Evolutionary conservation across 352 stramenopile species (phyloP).

Genomic region (Pythium sukuiense): DNA sequence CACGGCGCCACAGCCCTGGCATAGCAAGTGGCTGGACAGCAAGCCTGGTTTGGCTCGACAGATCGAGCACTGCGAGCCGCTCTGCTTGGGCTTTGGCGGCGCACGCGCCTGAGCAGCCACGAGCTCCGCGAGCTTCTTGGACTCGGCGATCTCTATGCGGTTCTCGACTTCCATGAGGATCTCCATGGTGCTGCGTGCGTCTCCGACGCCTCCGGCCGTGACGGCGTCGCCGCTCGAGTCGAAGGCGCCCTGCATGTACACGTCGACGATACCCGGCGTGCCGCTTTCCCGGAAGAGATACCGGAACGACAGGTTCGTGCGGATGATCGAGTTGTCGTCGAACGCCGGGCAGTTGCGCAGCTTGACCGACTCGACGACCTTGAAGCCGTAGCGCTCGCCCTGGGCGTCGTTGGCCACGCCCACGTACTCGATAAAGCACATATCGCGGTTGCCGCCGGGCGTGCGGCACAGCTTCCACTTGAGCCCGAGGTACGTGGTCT

Average conservation of each 20-base stretch:
- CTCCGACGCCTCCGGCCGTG: constrained; percentile 63
- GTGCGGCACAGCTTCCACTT: constrained; percentile 76
- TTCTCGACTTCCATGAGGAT: constrained; percentile 58
- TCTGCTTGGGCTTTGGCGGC: constrained; percentile 26
- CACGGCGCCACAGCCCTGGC: constrained; percentile 64
- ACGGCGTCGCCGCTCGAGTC: constrained; percentile 62
- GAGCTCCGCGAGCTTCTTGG: constrained; percentile 70
- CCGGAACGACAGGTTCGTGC: constrained; percentile 66
- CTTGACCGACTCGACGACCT: constrained; percentile 61
- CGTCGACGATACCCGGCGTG: constrained; percentile 52
- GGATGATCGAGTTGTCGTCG: constrained; percentile 75
- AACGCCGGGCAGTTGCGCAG: constrained; percentile 64
- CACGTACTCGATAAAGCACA: constrained; percentile 69
- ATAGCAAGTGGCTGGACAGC: constrained; percentile 53
- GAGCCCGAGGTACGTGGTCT: constrained; percentile 60
- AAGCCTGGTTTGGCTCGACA: constrained; percentile 56
- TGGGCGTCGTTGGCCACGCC: constrained; percentile 55
- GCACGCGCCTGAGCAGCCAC: constrained; percentile 44
- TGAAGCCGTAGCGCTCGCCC: constrained; percentile 62
- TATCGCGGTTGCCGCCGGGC: constrained; percentile 70
- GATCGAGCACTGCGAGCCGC: constrained; percentile 56
- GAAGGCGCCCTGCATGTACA: constrained; percentile 73
- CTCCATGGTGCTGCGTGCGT: constrained; percentile 67
- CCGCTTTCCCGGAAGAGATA: constrained; percentile 67
- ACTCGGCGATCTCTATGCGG: constrained; percentile 46